Evolutionary conservation across 2,329 filamentous ascomycete genomes (phyloP), one percentile per base, ranked within the genome.

Genomic region (Aspergillus sp.): DNA sequence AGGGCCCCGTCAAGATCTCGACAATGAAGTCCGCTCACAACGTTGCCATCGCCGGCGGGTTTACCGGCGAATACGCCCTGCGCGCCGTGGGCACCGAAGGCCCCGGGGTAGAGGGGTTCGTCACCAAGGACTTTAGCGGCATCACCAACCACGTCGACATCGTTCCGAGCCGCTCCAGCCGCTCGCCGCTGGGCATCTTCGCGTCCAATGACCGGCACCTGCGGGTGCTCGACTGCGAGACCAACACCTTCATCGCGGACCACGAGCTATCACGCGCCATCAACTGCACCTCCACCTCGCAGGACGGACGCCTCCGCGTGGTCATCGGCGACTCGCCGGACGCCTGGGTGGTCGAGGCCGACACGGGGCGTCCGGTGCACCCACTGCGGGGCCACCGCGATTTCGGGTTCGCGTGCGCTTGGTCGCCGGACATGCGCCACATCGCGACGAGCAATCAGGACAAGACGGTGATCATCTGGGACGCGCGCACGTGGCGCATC

Each of bases 91-190:
- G 65, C 11, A 67, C 65, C 14, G 69, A 67, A 45, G 64, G 56
- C 20, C 58, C 57, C 4, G 64, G 65, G 6, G 71, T 68, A 0
- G 69, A 77, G 50, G 80, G 81, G 41, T 71, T 73, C 50, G 77
- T 82, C 34, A 78, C 77, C 7, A 72, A 76, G 47, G 73, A 78
- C 14, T 55, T 58, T 42, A 68, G 80, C 38, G 78, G 76, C 32
- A 83, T 84, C 56, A 82, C 81, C 16, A 85, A 83, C 54, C 81
- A 85, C 60, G 74, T 84, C 53, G 79, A 84, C 60, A 74, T 80
- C 13, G 77, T 78, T 56, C 66, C 67, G 13, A 75, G 71, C 43
- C 79, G 81, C 34, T 71, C 72, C 3, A 77, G 69, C n/a, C 73
- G 75, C 40, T 68, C 70, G 1, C 78, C 78, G 1, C 74, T 76